These are phyloP conservation scores for Brassica juncea DNA, from an alignment of 345 rosid genomes.

Conservation along the genomic window DNA sequence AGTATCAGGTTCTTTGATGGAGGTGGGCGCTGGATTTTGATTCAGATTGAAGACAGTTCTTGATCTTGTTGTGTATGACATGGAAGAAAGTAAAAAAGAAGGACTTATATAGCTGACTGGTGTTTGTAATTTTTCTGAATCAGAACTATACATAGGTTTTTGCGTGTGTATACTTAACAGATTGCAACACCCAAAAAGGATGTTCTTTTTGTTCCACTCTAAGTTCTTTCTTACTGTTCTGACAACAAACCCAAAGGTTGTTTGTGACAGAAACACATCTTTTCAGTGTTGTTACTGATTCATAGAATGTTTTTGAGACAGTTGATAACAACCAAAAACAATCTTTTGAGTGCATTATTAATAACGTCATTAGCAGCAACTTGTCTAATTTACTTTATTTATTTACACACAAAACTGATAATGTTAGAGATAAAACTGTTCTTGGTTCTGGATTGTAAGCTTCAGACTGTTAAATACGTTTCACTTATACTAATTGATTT, in stretches of 20 bases:
- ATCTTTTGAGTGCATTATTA: neutral
- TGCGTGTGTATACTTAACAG: conserved; percentile 33
- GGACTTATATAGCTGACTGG: conserved; percentile 18
- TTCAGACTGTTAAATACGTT: neutral
- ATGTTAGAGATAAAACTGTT: neutral
- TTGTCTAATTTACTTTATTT: too few species aligned
- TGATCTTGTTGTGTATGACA: conserved; percentile 12
- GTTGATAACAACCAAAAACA: neutral
- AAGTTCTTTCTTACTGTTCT: neutral
- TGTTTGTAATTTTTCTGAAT: conserved; percentile 3
- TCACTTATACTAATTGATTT: neutral
- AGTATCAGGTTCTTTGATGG: conserved; percentile 30
- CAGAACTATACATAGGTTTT: conserved; percentile 38
- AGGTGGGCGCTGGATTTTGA: conserved; percentile 32
- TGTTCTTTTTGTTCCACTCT: conserved; percentile 1
- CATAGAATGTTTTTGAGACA: neutral
- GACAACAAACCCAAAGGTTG: conserved; percentile 11
- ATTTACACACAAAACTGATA: too few species aligned
- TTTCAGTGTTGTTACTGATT: neutral
- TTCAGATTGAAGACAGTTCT: conserved; percentile 18
- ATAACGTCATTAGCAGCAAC: neutral
- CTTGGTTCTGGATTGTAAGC: neutral
- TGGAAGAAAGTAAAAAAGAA: neutral
- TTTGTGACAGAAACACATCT: conserved; percentile 14
- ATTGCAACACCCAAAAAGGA: conserved; percentile 19